Conservation (phyloP, 345 rosid genomes). For the Populus ilicifolia region DNA sequence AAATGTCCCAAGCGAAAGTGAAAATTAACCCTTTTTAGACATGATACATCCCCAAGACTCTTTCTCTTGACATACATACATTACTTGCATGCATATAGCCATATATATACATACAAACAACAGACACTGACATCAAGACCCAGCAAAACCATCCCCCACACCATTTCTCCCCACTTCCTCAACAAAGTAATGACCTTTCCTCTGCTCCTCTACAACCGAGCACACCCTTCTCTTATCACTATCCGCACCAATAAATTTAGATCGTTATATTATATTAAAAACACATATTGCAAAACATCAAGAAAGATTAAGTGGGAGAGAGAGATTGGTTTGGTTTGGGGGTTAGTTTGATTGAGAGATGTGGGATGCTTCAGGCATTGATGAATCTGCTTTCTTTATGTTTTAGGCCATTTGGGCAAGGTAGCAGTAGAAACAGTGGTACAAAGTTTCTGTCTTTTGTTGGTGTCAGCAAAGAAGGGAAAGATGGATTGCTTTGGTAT, state of each 20-base stretch:
- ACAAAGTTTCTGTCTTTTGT: slow-evolving; percentile 5
- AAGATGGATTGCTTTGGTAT: slow-evolving; percentile 76
- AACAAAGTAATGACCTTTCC: slow-evolving; percentile 13
- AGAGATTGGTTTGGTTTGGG: slow-evolving; percentile 6
- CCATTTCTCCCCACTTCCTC: slow-evolving; percentile 16
- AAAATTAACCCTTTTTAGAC: neutral
- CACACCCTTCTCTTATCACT: slow-evolving; percentile 22
- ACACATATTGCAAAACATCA: slow-evolving; percentile 9
- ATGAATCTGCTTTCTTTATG: slow-evolving; percentile 85
- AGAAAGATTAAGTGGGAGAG: neutral
- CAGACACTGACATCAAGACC: slow-evolving; percentile 21
- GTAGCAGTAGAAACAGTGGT: slow-evolving; percentile 17
- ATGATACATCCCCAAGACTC: neutral
- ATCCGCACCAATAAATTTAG: slow-evolving; percentile 14
- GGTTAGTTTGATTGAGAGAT: slow-evolving; percentile 47
- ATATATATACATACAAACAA: neutral
- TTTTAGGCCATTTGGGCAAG: slow-evolving; percentile 66
- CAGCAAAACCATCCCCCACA: slow-evolving; percentile 13
- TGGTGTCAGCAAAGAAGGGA: slow-evolving; percentile 47
- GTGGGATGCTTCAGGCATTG: slow-evolving; percentile 86
- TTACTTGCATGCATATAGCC: neutral
- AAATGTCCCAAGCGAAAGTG: neutral
- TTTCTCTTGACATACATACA: neutral
- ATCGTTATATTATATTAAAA: slow-evolving; percentile 7
- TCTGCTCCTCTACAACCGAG: slow-evolving; percentile 72